These are phyloP conservation scores for Chenopodium berlandieri DNA, from an alignment of 148 eudicot species.

Conservation along the genomic window DNA sequence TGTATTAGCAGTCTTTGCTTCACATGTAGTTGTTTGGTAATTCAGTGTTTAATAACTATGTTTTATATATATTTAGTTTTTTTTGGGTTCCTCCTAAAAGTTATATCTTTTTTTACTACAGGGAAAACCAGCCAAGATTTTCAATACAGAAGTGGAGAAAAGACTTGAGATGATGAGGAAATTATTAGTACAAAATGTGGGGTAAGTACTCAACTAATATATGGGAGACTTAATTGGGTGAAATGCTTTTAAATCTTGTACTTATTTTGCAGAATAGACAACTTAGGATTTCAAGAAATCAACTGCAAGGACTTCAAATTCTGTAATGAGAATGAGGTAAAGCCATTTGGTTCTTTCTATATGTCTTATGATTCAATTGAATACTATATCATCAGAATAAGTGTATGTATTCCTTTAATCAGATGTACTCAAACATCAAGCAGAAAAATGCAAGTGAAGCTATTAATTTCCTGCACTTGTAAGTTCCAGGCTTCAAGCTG, in stretches of 20 bases:
- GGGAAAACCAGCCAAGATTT: not conserved
- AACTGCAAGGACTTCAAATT: conserved; percentile 8
- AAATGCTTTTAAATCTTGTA: not conserved
- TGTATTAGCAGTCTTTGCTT: not conserved
- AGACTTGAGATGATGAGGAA: conserved; percentile 14
- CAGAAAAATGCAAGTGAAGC: conserved; percentile 18
- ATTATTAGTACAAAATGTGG: not conserved
- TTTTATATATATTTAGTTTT: not conserved
- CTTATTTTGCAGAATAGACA: conserved; percentile 13
- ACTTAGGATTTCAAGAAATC: conserved; percentile 15
- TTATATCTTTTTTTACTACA: not conserved
- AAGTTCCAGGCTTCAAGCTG: not conserved
- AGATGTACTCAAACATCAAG: conserved; percentile 6
- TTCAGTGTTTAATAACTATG: not conserved
- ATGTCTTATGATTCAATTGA: not conserved
- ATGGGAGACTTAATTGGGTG: conserved; percentile 2
- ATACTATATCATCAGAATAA: not conserved
- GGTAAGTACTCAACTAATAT: conserved; percentile 6
- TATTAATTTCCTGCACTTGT: not conserved
- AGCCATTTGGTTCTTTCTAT: not conserved
- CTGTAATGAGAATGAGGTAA: conserved; percentile 10
- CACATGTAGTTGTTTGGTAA: not conserved
- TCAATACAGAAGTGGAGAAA: conserved; percentile 1
- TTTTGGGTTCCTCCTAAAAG: not conserved
- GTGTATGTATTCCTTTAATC: not conserved